These are phyloP conservation scores for Condylostoma magnum DNA, from an alignment of 169 alveolate species.

Conservation along the genomic window DNA sequence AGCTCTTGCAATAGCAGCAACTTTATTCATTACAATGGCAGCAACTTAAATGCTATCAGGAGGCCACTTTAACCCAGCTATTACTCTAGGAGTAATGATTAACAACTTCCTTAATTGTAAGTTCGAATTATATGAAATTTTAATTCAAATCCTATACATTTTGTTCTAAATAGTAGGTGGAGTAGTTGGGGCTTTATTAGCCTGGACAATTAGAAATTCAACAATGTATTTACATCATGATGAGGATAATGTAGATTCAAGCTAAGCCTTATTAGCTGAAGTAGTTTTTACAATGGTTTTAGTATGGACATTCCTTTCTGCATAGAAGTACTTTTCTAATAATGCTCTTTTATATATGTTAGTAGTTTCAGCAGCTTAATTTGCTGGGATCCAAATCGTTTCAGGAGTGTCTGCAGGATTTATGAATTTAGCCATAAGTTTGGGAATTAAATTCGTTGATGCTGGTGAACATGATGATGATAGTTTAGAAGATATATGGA, in stretches of 20 bases:
- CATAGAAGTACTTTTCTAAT: not conserved
- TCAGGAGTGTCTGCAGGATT: constrained; percentile 13
- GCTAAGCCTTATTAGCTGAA: constrained; percentile 29
- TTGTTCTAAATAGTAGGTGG: not conserved
- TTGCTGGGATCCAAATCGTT: constrained; percentile 1
- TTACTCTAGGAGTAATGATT: constrained; percentile 5
- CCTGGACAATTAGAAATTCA: not conserved
- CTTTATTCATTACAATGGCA: constrained; percentile 7
- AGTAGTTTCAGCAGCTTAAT: not conserved
- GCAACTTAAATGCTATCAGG: constrained; percentile 21
- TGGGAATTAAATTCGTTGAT: constrained; percentile 20
- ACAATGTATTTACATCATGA: not conserved
- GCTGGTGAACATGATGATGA: not conserved
- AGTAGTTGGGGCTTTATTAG: constrained; percentile 8
- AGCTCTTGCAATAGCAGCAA: no score
- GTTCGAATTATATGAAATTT: not conserved
- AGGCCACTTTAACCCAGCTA: constrained; percentile 32
- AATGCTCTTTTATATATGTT: not conserved
- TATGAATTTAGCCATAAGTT: constrained; percentile 23
- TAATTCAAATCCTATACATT: not conserved
- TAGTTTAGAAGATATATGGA: constrained; percentile 1
- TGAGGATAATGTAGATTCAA: not conserved
- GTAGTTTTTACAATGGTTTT: constrained; percentile 9
- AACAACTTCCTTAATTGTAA: not conserved
- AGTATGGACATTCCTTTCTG: not conserved